Evolutionary conservation across 441 rosid genomes (phyloP), one percentile per base, ranked within the genome.

Genomic region (Eugenia klotzschiana): DNA sequence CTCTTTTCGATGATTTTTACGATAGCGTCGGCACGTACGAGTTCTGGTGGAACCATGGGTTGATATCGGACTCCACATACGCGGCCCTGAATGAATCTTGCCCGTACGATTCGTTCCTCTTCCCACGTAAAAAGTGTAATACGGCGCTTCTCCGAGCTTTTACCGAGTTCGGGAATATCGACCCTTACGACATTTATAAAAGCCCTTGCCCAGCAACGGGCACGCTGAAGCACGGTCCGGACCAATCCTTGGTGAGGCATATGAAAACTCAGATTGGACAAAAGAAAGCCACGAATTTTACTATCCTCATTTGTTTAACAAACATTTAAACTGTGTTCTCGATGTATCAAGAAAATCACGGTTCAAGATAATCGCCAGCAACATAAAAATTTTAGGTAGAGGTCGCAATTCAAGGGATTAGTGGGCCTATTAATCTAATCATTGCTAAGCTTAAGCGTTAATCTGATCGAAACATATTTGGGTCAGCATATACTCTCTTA

Each of bases 21-120:
- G 93, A 91, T 82, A 79, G 80, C 72, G 81, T 86, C 57, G 93
- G 93, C 25, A 89, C 86, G 29, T 87, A 57, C 49, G 92, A 89
- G 51, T 89, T 82, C 23, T 91, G 91, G 94, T 91, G 92, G 92
- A 90, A 88, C 82, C 92, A 91, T 16, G 92, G 92, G 6, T 80
- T 91, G 46, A 90, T 91, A 57, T 90, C 94, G 1, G 92, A 90
- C 51, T 22, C 87, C 40, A 89, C 87, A 23, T 91, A 90, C 81
- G 40, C 53, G 12, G 89, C 85, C 22, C 84, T 91, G 54, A 85
- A 87, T 53, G 86, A 87, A 25, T 88, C 83, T 51, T 91, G 94
- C 49, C 89, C 89, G 4, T 81, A 91, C 20, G 92, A 93, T 64
- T 29, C 93, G 2, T 90, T 89, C 81, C 77, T 87, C 22, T 90